Evolutionary conservation across 345 rosid species (phyloP).

Genomic region (Noccaea bulbosa): DNA sequence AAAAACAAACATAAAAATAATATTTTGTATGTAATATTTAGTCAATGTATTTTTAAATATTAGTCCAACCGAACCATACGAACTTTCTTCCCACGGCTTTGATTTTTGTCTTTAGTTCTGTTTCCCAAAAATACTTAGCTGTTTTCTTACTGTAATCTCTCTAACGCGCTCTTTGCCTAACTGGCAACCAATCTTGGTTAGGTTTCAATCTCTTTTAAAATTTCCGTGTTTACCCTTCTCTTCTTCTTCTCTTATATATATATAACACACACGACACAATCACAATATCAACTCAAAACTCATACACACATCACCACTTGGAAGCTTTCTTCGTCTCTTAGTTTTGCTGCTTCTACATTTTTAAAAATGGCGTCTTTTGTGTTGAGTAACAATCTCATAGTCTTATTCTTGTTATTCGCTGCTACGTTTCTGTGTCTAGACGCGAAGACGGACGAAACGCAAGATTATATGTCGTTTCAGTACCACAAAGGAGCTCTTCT

Average conservation of each 20-base stretch:
- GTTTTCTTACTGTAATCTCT: constrained; percentile 29
- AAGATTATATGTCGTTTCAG: constrained; percentile 43
- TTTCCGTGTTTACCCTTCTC: constrained; percentile 10
- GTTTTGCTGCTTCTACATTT: neutral
- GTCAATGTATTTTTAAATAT: neutral
- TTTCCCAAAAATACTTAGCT: constrained; percentile 24
- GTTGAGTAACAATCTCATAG: neutral
- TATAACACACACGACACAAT: neutral
- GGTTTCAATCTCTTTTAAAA: neutral
- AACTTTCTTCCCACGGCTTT: constrained; percentile 1
- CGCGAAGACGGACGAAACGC: constrained; percentile 46
- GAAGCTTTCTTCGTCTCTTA: constrained; percentile 25
- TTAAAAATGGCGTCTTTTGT: constrained; percentile 2
- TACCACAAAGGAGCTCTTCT: constrained; percentile 85
- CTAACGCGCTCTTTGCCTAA: constrained; percentile 35
- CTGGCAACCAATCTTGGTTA: constrained; percentile 26
- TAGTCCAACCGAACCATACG: constrained; percentile 19
- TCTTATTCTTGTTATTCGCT: constrained; percentile 19
- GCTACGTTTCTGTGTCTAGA: constrained; percentile 30
- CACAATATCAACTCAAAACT: constrained; percentile 1
- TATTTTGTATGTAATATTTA: neutral
- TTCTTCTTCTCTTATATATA: constrained; percentile 15
- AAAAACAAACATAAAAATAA: neutral
- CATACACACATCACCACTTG: neutral
- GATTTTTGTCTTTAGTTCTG: constrained; percentile 22